Conservation (phyloP, 2,329 filamentous ascomycete genomes). For the Teratosphaeria nubilosa region DNA sequence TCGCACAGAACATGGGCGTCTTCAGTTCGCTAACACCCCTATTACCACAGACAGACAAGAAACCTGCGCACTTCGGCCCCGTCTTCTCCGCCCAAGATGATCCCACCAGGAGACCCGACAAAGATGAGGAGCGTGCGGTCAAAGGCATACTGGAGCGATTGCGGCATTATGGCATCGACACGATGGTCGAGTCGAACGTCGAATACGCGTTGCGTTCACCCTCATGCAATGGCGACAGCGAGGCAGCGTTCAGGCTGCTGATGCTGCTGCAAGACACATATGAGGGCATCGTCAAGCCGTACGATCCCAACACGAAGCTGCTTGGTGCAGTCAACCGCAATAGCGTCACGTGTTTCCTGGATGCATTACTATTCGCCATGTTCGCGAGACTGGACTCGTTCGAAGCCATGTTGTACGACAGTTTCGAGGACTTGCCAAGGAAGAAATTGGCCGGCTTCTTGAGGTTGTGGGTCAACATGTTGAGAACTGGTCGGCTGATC, state of each 20-base stretch:
- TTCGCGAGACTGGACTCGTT: constrained; percentile 84
- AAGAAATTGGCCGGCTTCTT: constrained; percentile 67
- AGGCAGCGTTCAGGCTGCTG: constrained; percentile 67
- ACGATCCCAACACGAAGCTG: constrained; percentile 61
- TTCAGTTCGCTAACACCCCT: constrained; percentile 2
- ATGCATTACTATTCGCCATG: constrained; percentile 89
- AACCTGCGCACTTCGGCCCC: constrained; percentile 51
- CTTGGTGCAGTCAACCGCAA: constrained; percentile 78
- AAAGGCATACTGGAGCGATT: constrained; percentile 45
- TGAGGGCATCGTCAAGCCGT: constrained; percentile 66
- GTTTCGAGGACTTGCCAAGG: constrained; percentile 61
- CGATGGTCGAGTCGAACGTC: constrained; percentile 52
- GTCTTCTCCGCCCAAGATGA: constrained; percentile 52
- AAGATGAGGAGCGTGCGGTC: constrained; percentile 48
- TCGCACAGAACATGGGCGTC: neutral
- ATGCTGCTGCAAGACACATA: constrained; percentile 71
- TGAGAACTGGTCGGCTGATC: constrained; percentile 76
- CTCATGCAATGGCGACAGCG: constrained; percentile 58
- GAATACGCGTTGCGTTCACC: constrained; percentile 51
- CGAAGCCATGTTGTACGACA: constrained; percentile 79
- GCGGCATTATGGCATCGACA: constrained; percentile 42
- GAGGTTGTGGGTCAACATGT: constrained; percentile 85
- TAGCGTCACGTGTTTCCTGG: constrained; percentile 87
- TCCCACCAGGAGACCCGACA: constrained; percentile 42
- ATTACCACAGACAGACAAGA: constrained; percentile 31